Evolutionary conservation across 768 basidiomycete genomes (phyloP).

Genomic region (Suillus plorans): DNA sequence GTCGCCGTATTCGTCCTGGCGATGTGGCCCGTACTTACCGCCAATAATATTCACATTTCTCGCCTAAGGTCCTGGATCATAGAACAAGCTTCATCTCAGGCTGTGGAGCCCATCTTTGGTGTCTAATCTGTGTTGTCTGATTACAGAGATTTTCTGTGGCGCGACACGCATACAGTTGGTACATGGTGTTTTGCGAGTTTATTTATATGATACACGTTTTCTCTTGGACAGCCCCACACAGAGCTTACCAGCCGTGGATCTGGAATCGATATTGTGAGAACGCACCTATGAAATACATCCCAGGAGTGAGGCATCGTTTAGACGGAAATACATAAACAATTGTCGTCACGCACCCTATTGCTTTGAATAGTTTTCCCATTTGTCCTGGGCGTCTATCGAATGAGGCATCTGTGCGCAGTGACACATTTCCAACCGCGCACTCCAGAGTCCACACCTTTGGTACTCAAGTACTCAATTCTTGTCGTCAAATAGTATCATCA

Average conservation of each 20-base stretch:
- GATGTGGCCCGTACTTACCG: slow-evolving; percentile 2
- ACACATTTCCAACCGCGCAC: no score
- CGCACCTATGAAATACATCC: no score
- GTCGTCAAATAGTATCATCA: no score
- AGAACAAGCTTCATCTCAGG: neutral
- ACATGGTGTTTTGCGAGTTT: neutral
- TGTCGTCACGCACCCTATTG: no score
- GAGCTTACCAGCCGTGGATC: neutral
- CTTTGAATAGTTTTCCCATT: no score
- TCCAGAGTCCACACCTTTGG: no score
- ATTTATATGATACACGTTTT: neutral
- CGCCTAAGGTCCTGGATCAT: neutral
- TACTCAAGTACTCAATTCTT: no score
- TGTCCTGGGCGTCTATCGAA: no score
- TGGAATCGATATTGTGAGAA: neutral
- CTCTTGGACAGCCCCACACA: neutral
- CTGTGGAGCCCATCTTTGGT: neutral
- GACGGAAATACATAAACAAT: no score
- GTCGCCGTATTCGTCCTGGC: neutral
- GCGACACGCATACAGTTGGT: neutral
- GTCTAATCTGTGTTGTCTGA: neutral
- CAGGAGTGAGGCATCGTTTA: no score
- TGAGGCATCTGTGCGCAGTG: no score
- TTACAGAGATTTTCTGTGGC: neutral
- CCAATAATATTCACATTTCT: neutral